Evolutionary conservation across 352 stramenopile species (phyloP).

Genomic region (Globisporangium perplexum): DNA sequence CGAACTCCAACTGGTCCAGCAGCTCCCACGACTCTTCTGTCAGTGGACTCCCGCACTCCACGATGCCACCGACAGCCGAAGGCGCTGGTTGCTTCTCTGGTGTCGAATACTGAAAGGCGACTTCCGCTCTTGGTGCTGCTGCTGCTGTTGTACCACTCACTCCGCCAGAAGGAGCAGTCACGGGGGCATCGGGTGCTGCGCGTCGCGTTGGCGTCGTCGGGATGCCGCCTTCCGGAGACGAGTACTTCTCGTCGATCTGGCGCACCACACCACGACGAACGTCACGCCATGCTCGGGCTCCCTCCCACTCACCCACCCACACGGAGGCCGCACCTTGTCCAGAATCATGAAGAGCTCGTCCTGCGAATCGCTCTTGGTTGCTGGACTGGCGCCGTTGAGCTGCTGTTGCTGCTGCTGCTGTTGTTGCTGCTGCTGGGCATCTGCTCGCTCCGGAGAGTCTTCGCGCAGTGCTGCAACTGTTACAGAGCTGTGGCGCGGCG

Average conservation of each 20-base stretch:
- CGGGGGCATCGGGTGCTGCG: neutral
- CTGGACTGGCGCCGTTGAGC: neutral
- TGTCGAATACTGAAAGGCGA: constrained; percentile 1
- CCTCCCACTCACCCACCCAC: neutral
- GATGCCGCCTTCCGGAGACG: constrained; percentile 19
- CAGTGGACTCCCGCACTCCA: constrained; percentile 58
- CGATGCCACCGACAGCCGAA: constrained; percentile 5
- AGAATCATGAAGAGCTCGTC: constrained; percentile 57
- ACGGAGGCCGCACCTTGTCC: constrained; percentile 24
- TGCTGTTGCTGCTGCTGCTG: neutral
- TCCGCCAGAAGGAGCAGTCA: neutral
- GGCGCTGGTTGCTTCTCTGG: constrained; percentile 1
- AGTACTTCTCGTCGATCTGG: constrained; percentile 55
- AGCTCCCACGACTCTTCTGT: constrained; percentile 75
- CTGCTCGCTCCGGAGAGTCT: neutral
- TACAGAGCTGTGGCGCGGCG: constrained; percentile 3
- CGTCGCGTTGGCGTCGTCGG: neutral
- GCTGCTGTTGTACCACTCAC: neutral
- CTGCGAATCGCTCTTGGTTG: constrained; percentile 30
- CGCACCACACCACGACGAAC: neutral
- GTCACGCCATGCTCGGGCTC: neutral
- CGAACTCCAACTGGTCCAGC: constrained; percentile 58
- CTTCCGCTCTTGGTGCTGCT: neutral
- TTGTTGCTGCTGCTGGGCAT: too few species aligned
- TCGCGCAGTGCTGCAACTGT: neutral